These are phyloP conservation scores for Aspergillus chevalieri DNA, from an alignment of 2,329 filamentous ascomycete genomes.

Conservation along the genomic window DNA sequence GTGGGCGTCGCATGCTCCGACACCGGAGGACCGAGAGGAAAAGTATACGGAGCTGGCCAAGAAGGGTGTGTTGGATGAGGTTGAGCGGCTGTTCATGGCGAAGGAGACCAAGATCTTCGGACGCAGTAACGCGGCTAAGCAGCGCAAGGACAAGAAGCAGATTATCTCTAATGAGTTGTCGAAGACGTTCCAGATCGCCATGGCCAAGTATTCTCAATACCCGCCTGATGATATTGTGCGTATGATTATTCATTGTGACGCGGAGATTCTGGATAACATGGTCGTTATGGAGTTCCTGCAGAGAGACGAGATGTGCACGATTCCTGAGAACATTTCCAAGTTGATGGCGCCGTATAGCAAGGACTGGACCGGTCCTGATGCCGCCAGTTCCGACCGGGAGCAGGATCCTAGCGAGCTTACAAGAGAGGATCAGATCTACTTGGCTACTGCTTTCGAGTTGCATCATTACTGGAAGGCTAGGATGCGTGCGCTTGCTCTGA, in stretches of 20 bases:
- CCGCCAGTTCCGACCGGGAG: slow-evolving; percentile 70
- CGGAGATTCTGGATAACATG: slow-evolving; percentile 75
- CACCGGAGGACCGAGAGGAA: slow-evolving; percentile 83
- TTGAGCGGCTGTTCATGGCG: slow-evolving; percentile 94
- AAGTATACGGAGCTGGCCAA: slow-evolving; percentile 90
- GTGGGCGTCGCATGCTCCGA: slow-evolving; percentile 81
- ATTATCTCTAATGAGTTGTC: slow-evolving; percentile 86
- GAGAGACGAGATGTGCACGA: slow-evolving; percentile 84
- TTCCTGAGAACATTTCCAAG: slow-evolving; percentile 85
- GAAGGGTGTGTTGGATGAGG: slow-evolving; percentile 93
- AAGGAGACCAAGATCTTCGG: slow-evolving; percentile 85
- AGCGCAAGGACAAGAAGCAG: slow-evolving; percentile 95
- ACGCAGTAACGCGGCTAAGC: slow-evolving; percentile 58
- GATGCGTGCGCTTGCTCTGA: slow-evolving; percentile 84
- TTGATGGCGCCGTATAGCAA: slow-evolving; percentile 91
- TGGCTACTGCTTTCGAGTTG: slow-evolving; percentile 87
- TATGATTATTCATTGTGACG: slow-evolving; percentile 94
- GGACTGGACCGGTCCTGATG: slow-evolving; percentile 89
- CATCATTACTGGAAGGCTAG: slow-evolving; percentile 98
- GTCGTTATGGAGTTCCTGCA: slow-evolving; percentile 97
- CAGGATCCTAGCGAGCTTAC: slow-evolving; percentile 83
- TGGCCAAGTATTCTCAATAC: slow-evolving; percentile 85
- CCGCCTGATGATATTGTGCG: slow-evolving; percentile 78
- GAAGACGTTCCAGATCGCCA: slow-evolving; percentile 85
- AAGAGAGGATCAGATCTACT: slow-evolving; percentile 88